Evolutionary conservation across 2,329 filamentous ascomycete genomes (phyloP), one percentile per base, ranked within the genome.

Genomic region (Pseudogymnoascus sp.): DNA sequence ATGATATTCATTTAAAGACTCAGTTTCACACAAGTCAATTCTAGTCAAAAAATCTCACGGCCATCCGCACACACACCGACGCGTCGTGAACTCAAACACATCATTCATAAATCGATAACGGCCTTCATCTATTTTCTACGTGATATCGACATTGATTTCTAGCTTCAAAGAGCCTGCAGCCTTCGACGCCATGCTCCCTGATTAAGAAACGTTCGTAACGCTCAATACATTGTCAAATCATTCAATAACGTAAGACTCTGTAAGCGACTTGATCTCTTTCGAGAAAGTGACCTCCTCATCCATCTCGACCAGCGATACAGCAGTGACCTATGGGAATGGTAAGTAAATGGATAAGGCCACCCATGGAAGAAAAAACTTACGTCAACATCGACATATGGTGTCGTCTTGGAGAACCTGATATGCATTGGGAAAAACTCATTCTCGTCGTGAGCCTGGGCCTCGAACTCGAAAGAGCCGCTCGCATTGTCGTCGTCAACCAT

Each of bases 401-500:
- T 84, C 41, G 85, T 82, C 81, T 96, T 97, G 65, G 84, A 87
- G 76, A 99, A 99, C 60, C 86, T 83, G 63, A 97, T 86, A 60
- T 84, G 88, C 92, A 99, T 97, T 1, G 94, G 94, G 85, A 99
- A 99, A 78, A 97, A 97, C 69, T 97, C 92, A 61, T 90, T 87
- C 72, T 97, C 94, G 67, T 92, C 90, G 61, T 86, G 84, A 9
- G 90, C 90, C 73, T 90, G 86, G 1, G 91, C 91, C 75, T 97
- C 94, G 67, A 99, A 97, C 74, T 99, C 94, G 70, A 99, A 97
- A 54, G 89, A 88, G 16, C 94, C 94, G 39, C 80, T 91, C 16
- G 86, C 77, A 72, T 94, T 96, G 62, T 87, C 87, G 58, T 91
- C 87, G 69, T 92, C 89, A 39, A 97, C 86, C 4, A 85, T 83